Percentiles rank a stretch among this genome's conserved stretches.
phyloP scores from a whole-genome alignment of 768 basidiomycete genomes.

The Cystobasidium ongulense region DNA sequence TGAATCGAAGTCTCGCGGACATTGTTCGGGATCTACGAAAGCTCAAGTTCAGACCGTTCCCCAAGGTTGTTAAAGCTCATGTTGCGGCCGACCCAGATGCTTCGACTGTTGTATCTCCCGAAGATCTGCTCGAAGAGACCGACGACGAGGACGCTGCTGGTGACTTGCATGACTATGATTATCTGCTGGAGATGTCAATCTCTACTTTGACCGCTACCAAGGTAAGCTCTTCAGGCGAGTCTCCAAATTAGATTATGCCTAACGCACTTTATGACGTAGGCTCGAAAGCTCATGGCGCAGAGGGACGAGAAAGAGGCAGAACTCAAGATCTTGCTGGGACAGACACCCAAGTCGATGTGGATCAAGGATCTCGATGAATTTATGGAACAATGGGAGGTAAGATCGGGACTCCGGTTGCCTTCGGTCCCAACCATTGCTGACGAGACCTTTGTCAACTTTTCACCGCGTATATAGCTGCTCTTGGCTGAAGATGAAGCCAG shows the following conservation, averaged over 20 bases:
- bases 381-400: slow-evolving; percentile 72
- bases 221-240: slow-evolving; percentile 50
- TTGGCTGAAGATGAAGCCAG: slow-evolving; percentile 50
- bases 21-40: slow-evolving; percentile 74
- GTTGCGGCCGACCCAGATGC: slow-evolving; percentile 59
- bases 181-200: slow-evolving; percentile 88
- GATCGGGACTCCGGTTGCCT: too few species aligned
- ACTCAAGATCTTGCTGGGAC: slow-evolving; percentile 65
- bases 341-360: slow-evolving; percentile 77
- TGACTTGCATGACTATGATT: slow-evolving; percentile 68
- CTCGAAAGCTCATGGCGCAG: slow-evolving; percentile 72
- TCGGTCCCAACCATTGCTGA: neutral
- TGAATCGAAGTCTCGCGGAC: slow-evolving; percentile 78
- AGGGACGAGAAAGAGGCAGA: slow-evolving; percentile 74
- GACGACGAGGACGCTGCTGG: slow-evolving; percentile 49
- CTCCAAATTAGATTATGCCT: too few species aligned
- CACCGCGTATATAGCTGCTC: neutral
- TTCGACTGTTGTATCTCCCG: slow-evolving; percentile 36
- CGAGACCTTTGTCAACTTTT: neutral
- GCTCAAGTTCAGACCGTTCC: slow-evolving; percentile 82
- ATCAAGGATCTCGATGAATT: slow-evolving; percentile 78
- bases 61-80: slow-evolving; percentile 64
- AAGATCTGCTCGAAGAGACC: slow-evolving; percentile 54
- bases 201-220: slow-evolving; percentile 90
- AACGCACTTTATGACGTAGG: slow-evolving; percentile 51